Evolutionary conservation across 352 stramenopile genomes (phyloP).

Genomic region (Globisporangium iwayamae): DNA sequence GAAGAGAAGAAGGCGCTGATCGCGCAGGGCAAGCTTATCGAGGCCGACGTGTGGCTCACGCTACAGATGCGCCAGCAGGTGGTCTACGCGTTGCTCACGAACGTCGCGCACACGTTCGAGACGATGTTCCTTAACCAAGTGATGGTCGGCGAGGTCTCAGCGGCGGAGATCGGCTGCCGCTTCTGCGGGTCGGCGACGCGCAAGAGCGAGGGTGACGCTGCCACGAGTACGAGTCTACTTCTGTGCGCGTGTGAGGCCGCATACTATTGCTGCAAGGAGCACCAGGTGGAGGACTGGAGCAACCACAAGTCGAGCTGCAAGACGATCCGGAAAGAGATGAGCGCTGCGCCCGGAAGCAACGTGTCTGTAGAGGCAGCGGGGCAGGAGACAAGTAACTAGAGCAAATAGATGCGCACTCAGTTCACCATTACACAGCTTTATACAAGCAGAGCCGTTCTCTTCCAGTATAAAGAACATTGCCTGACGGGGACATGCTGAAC

Average conservation of each 20-base stretch:
- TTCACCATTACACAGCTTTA: background rate
- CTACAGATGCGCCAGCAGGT: constrained; percentile 85
- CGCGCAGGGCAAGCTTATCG: constrained; percentile 66
- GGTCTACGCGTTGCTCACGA: constrained; percentile 75
- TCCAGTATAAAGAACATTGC: too few species aligned
- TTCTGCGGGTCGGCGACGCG: constrained; percentile 55
- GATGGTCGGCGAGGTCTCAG: constrained; percentile 61
- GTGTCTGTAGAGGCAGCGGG: background rate
- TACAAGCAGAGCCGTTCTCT: too few species aligned
- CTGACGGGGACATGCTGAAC: too few species aligned
- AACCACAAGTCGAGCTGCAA: constrained; percentile 81
- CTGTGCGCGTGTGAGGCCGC: constrained; percentile 68
- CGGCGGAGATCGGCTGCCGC: constrained; percentile 61
- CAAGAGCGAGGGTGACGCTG: constrained; percentile 3
- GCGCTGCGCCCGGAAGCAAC: background rate
- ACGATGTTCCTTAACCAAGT: constrained; percentile 75
- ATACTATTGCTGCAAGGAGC: constrained; percentile 85
- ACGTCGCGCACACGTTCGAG: constrained; percentile 82
- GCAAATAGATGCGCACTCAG: constrained; percentile 1
- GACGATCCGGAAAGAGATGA: constrained; percentile 46
- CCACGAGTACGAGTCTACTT: constrained; percentile 27
- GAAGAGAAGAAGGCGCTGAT: constrained; percentile 67
- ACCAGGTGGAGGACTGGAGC: constrained; percentile 79
- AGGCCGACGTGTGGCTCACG: constrained; percentile 82
- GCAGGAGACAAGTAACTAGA: background rate